Percentiles rank a stretch among this genome's conserved stretches.
These are phyloP conservation scores for Citrus trifoliata DNA, from an alignment of 345 rosid genomes.

Conservation along the genomic window DNA sequence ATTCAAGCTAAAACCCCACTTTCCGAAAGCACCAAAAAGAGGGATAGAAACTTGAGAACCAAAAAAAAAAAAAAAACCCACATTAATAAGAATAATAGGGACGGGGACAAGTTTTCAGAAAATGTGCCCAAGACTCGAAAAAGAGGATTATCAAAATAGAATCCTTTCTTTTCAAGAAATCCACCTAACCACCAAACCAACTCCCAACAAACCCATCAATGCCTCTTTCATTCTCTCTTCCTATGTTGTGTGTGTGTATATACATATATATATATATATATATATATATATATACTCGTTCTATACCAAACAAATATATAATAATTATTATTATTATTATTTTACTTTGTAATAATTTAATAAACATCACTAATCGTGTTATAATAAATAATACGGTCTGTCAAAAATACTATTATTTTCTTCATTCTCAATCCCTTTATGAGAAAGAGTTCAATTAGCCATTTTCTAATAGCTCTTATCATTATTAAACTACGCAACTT, in stretches of 20 bases:
- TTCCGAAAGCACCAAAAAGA: conserved; percentile 27
- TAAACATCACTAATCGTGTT: background rate
- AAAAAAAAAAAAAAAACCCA: too few relatives aligned
- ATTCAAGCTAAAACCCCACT: conserved; percentile 1
- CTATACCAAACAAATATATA: background rate
- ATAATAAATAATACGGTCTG: too few relatives aligned
- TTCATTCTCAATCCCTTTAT: background rate
- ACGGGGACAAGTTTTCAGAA: background rate
- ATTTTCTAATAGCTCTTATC: too few relatives aligned
- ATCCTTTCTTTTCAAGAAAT: conserved; percentile 35
- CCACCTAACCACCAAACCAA: conserved; percentile 25
- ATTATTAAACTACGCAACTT: too few relatives aligned
- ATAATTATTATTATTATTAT: too few relatives aligned
- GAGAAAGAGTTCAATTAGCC: fast-evolving
- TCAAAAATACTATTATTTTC: too few relatives aligned
- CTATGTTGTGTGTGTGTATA: background rate
- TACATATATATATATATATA: background rate
- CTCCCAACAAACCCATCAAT: conserved; percentile 12
- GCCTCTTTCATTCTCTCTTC: background rate
- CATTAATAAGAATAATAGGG: too few relatives aligned
- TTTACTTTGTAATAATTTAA: background rate
- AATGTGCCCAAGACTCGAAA: background rate
- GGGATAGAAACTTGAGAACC: background rate
- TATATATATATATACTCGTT: background rate
- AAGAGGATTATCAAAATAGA: background rate